Conservation (phyloP, 1,139 yeast species). For the Pichia sp. region DNA sequence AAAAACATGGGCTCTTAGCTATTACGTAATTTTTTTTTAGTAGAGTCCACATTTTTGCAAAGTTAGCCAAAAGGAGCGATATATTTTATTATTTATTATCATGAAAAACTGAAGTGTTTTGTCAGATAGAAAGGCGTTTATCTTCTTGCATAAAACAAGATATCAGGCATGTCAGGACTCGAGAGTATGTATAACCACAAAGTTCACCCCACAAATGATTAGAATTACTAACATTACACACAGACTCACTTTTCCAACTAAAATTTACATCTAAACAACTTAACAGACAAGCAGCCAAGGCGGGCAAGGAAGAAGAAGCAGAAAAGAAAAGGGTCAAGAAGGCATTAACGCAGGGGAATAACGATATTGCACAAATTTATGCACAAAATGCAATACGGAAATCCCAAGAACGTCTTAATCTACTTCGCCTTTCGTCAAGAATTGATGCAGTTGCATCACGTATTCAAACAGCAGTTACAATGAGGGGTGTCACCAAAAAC, state of each 20-base stretch:
- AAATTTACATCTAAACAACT: slow-evolving; percentile 90
- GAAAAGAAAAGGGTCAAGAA: slow-evolving; percentile 89
- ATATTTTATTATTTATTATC: not conserved
- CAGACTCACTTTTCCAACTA: slow-evolving; percentile 49
- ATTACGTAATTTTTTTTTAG: too few relatives aligned
- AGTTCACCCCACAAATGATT: not conserved
- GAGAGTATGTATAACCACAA: slow-evolving; percentile 34
- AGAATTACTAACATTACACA: not conserved
- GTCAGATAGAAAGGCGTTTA: not conserved
- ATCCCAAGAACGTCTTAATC: slow-evolving; percentile 75
- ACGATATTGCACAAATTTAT: slow-evolving; percentile 87
- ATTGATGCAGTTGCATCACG: slow-evolving; percentile 95
- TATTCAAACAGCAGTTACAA: slow-evolving; percentile 95
- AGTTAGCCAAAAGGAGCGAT: not conserved
- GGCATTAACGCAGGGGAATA: slow-evolving; percentile 79
- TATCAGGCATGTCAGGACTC: slow-evolving; percentile 39
- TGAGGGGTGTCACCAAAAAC: slow-evolving; percentile 89
- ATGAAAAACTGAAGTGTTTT: not conserved
- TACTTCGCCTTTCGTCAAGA: slow-evolving; percentile 76
- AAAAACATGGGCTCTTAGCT: too few relatives aligned
- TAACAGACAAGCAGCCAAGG: slow-evolving; percentile 80
- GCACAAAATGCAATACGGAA: slow-evolving; percentile 96
- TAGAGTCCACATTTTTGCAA: not conserved
- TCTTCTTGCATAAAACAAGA: not conserved
- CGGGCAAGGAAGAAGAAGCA: slow-evolving; percentile 81